Evolutionary conservation across 1,284 basidiomycete species (phyloP), one percentile per base, ranked within the genome.

Genomic region (Cutaneotrichosporon daszewskae): DNA sequence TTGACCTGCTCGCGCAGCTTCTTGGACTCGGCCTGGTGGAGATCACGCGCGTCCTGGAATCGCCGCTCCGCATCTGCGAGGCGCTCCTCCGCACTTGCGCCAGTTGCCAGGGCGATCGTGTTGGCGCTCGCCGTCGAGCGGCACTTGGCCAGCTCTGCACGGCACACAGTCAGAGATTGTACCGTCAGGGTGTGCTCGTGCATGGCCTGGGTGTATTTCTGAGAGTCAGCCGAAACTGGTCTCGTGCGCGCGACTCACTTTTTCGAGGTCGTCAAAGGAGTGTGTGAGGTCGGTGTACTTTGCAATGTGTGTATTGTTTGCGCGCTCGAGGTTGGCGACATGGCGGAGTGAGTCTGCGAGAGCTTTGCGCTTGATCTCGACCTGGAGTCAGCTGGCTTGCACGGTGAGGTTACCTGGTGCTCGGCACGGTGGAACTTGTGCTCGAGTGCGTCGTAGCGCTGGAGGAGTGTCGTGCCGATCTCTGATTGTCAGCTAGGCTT

Each of bases 391-490:
- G 25, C 28, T 3, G 8, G 6, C 5, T 13, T 17, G 1, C 79
- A 66, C 37, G 74, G 65, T 20, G 40, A 71, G 72, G 40, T 58
- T 53, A 45, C 67, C 58, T 60, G 64, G 13, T 53, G 47, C 26
- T 68, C 58, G 23, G 53, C 55, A 27, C 62, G 46, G 46, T 80
- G 80, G 75, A 84, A 79, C 57, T 83, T 80, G 55, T 78, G 76
- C 43, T 84, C 80, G 37, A 90, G 78, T 64, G 84, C 85, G 69
- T 94, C 90, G 64, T 91, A 88, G 51, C 84, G 77, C 60, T 85
- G 81, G 37, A 96, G 69, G 34, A 97, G 72, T 2, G 90, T 90
- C 68, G 90, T 87, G 1, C 92, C 92, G 36, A 96, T 84, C 74
- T 95, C 90, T 89, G 56, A 16, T 3, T 5, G 40, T 50, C 40